Conservation (phyloP, 2,329 filamentous ascomycete genomes). For the Bertia moriformis region DNA sequence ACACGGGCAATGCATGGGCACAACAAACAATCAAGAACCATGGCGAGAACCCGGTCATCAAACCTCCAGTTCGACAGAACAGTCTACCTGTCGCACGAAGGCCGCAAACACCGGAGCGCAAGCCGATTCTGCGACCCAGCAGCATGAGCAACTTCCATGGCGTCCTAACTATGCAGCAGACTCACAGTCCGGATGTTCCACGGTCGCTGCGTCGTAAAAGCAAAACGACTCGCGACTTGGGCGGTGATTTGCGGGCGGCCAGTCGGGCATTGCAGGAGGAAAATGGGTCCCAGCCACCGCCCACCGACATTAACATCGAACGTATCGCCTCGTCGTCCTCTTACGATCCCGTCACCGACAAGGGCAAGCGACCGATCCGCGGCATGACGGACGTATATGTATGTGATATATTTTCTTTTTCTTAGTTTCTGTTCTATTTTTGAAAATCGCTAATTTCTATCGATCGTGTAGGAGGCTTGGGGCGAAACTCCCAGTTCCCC, state of each 20-base stretch:
- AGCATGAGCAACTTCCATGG: not conserved
- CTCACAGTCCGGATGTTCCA: not conserved
- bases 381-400: slow-evolving; percentile 91
- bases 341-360: slow-evolving; percentile 1
- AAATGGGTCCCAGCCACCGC: not conserved
- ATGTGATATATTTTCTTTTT: slow-evolving; percentile 30
- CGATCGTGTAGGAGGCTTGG: slow-evolving; percentile 62
- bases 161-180: not conserved
- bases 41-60: no score
- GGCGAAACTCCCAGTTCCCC: slow-evolving; percentile 81
- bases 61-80: no score
- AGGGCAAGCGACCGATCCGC: not conserved
- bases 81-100: no score
- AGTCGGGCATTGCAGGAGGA: not conserved
- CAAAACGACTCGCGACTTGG: not conserved
- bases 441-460: slow-evolving; percentile 2
- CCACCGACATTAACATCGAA: not conserved
- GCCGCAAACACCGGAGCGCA: not conserved
- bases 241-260: not conserved
- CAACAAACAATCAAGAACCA: no score
- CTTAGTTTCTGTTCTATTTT: not conserved
- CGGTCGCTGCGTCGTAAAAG: not conserved
- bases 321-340: not conserved
- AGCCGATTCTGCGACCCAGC: not conserved
- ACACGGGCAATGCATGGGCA: not conserved